Evolutionary conservation across 345 rosid species (phyloP).

Genomic region (Rhizophora mangle): DNA sequence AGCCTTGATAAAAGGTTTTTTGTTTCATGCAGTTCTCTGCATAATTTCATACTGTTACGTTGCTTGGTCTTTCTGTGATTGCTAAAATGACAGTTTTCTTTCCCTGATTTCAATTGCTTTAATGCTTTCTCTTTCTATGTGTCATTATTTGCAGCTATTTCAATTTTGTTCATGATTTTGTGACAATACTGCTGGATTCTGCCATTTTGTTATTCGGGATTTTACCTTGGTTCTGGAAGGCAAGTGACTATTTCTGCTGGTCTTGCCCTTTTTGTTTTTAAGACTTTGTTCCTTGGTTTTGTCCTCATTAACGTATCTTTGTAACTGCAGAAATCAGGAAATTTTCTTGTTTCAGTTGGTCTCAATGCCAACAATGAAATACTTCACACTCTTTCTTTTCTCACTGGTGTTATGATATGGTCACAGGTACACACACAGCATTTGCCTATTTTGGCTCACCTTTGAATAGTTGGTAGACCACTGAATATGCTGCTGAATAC

Average conservation of each 20-base stretch:
- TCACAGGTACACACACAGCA: slow-evolving; percentile 63
- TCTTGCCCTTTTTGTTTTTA: neutral
- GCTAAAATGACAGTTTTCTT: neutral
- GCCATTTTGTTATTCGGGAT: slow-evolving; percentile 85
- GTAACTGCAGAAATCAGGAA: slow-evolving; percentile 63
- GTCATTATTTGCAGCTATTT: slow-evolving; percentile 59
- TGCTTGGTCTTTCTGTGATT: neutral
- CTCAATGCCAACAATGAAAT: slow-evolving; percentile 82
- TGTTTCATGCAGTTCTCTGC: slow-evolving; percentile 8
- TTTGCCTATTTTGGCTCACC: slow-evolving; percentile 6
- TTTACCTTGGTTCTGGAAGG: slow-evolving; percentile 99
- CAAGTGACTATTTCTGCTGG: slow-evolving; percentile 24
- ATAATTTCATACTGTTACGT: neutral
- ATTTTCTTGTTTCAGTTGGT: slow-evolving; percentile 58
- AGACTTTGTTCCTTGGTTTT: neutral
- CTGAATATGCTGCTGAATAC: neutral
- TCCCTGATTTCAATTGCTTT: neutral
- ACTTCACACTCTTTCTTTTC: slow-evolving; percentile 79
- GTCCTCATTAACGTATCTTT: slow-evolving; percentile 18
- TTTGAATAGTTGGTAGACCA: slow-evolving; percentile 1
- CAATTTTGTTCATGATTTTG: slow-evolving; percentile 86
- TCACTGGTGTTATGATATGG: slow-evolving; percentile 92
- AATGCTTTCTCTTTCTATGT: slow-evolving; percentile 17
- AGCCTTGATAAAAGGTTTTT: slow-evolving; percentile 94
- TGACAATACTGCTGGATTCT: slow-evolving; percentile 84